Evolutionary conservation across 1,139 yeast species (phyloP).

Genomic region (Kodamaea suecica): DNA sequence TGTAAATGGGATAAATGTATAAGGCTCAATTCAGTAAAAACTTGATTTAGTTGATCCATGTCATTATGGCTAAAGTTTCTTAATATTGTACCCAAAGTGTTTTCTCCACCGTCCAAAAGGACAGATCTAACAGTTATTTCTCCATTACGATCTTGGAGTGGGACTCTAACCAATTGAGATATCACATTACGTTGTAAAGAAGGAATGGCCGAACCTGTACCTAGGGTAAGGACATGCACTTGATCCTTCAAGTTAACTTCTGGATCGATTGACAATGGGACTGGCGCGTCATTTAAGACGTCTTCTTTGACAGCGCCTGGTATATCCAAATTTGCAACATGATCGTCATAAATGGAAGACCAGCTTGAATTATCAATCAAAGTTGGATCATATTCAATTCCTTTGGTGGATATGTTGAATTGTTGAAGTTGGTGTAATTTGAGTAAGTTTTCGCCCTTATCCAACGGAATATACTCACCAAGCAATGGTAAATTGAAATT

Average conservation of each 20-base stretch:
- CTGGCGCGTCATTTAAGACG: slow-evolving; percentile 19
- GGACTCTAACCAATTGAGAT: slow-evolving; percentile 71
- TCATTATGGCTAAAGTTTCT: slow-evolving; percentile 55
- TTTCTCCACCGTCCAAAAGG: slow-evolving; percentile 91
- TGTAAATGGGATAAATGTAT: slow-evolving; percentile 86
- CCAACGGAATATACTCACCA: slow-evolving; percentile 21
- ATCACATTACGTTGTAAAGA: slow-evolving; percentile 81
- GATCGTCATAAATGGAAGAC: slow-evolving; percentile 42
- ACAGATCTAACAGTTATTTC: slow-evolving; percentile 39
- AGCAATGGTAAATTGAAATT: slow-evolving; percentile 51
- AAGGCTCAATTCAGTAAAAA: slow-evolving; percentile 55
- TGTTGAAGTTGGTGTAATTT: slow-evolving; percentile 35
- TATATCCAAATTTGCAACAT: slow-evolving; percentile 32
- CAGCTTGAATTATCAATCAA: slow-evolving; percentile 29
- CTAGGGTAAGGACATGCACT: slow-evolving; percentile 74
- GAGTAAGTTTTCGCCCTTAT: slow-evolving; percentile 12
- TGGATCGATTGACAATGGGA: slow-evolving; percentile 12
- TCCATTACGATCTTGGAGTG: slow-evolving; percentile 34
- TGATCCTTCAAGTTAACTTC: slow-evolving; percentile 38
- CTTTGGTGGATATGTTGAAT: slow-evolving; percentile 25
- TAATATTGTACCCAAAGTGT: slow-evolving; percentile 70
- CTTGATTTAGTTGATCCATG: slow-evolving; percentile 29
- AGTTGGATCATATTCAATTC: slow-evolving; percentile 22
- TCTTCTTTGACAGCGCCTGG: slow-evolving; percentile 16
- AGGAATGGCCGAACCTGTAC: slow-evolving; percentile 95